Evolutionary conservation across 2,329 filamentous ascomycete species (phyloP).

Genomic region (Botryotinia globosa): DNA sequence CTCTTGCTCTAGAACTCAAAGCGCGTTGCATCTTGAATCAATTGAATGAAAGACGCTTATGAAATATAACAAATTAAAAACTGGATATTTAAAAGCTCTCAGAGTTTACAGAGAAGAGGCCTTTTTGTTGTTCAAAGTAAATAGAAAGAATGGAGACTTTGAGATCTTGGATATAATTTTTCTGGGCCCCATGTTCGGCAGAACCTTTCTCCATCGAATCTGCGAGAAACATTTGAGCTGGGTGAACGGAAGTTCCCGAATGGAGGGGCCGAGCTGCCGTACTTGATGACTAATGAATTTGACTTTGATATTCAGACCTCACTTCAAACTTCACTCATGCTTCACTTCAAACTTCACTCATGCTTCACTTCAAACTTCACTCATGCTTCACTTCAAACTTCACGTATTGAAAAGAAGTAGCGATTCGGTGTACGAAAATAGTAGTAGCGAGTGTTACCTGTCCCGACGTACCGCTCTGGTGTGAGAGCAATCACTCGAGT

Average conservation of each 20-base stretch:
- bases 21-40: slow-evolving; percentile 84
- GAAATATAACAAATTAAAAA: slow-evolving; percentile 32
- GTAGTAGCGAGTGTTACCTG: background rate
- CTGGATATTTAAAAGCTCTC: slow-evolving; percentile 18
- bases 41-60: slow-evolving; percentile 28
- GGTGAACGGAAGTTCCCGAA: slow-evolving; percentile 2
- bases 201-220: slow-evolving; percentile 16
- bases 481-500: no score
- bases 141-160: slow-evolving; percentile 11
- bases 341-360: background rate
- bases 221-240: slow-evolving; percentile 14
- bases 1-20: slow-evolving; percentile 79
- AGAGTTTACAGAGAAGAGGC: slow-evolving; percentile 5
- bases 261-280: slow-evolving; percentile 10
- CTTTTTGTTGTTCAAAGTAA: slow-evolving; percentile 13
- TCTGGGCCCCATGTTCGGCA: slow-evolving; percentile 16
- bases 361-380: background rate
- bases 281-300: background rate
- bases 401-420: background rate
- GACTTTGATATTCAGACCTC: background rate
- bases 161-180: slow-evolving; percentile 16
- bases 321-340: background rate
- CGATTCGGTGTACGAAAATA: background rate
- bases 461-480: background rate
- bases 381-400: background rate